These are phyloP conservation scores for Aspergillus sergii DNA, from an alignment of 2,329 filamentous ascomycete genomes.

Conservation along the genomic window DNA sequence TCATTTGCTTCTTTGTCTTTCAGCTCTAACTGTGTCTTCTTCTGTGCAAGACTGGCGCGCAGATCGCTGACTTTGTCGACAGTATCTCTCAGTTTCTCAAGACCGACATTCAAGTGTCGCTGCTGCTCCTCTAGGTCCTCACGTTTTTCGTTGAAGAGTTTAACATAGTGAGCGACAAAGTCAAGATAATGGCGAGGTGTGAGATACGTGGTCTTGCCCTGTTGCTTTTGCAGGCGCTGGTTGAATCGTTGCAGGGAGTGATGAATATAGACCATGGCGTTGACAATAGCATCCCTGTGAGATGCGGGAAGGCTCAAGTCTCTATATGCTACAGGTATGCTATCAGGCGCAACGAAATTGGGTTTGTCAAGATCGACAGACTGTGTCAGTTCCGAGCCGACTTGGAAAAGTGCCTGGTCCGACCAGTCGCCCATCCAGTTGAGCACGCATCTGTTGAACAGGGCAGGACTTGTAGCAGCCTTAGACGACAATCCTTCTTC, in stretches of 20 bases:
- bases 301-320: conserved; percentile 81
- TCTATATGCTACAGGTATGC: conserved; percentile 88
- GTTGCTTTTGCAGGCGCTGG: conserved; percentile 81
- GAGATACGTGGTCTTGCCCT: conserved; percentile 88
- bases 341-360: conserved; percentile 84
- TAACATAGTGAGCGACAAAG: conserved; percentile 97
- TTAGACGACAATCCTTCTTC: conserved; percentile 94
- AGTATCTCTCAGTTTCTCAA: conserved; percentile 95
- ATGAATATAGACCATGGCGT: conserved; percentile 98
- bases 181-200: conserved; percentile 97
- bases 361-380: conserved; percentile 92
- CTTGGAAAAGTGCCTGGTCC: conserved; percentile 97
- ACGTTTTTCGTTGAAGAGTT: conserved; percentile 95
- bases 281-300: conserved; percentile 89
- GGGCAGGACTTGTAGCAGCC: conserved; percentile 91
- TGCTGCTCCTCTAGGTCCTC: conserved; percentile 99
- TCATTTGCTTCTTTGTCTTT: conserved; percentile 97
- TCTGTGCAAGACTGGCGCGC: conserved; percentile 85
- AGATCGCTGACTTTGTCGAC: conserved; percentile 96
- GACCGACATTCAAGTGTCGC: conserved; percentile 93
- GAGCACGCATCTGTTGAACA: conserved; percentile 99
- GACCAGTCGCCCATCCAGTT: conserved; percentile 99
- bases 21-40: conserved; percentile 88
- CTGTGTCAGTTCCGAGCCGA: conserved; percentile 91
- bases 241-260: conserved; percentile 94